Base-by-base conservation (phyloP, 2,329 filamentous ascomycete species). In the Aspergillus latus region DNA sequence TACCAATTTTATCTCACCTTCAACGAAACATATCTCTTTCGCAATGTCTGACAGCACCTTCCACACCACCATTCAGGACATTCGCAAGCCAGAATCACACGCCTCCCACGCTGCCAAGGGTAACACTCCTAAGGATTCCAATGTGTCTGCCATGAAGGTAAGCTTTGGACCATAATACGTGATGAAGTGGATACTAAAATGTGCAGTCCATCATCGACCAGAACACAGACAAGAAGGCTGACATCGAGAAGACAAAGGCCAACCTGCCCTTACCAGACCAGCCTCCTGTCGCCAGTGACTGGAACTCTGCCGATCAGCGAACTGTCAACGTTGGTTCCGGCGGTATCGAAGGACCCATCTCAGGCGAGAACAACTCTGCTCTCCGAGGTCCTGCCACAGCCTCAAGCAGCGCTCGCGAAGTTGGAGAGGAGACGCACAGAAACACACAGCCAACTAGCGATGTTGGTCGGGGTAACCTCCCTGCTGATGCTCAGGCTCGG, bases 191-290 rank as follows among this genome's bases (percentile, higher is more conserved):
- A 7, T 54, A 26, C 4, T 4, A n/a, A 37, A n/a, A 9, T 34
- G n/a, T 45, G 32, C 52, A 77, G 74, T 76, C 70, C 39, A 61
- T 74, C 32, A 62, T 75, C 66, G 72, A 74, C 56, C 71, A 73
- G 36, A 72, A 74, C 64, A 72, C 66, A 49, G 59, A 76, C 75
- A 90, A 89, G 74, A 71, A 78, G 62, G 78, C 87, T 54, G 78
- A 88, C 73, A 88, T 92, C 69, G 83, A 86, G 51, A 76, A 88
- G 72, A 81, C 81, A 67, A 81, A 87, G 76, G 76, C 85, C 72
- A 90, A 91, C 75, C 85, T 95, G 32, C 88, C 89, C 50, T 84
- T 92, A 49, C 90, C 90, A 15, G 89, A 93, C 2, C 81, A 92
- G 63, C 90, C 90, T 16, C 88, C 89, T 1, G 77, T 75, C n/a